Evolutionary conservation across 768 basidiomycete species (phyloP), one percentile per base, ranked within the genome.

Genomic region (Mrakia gelida): DNA sequence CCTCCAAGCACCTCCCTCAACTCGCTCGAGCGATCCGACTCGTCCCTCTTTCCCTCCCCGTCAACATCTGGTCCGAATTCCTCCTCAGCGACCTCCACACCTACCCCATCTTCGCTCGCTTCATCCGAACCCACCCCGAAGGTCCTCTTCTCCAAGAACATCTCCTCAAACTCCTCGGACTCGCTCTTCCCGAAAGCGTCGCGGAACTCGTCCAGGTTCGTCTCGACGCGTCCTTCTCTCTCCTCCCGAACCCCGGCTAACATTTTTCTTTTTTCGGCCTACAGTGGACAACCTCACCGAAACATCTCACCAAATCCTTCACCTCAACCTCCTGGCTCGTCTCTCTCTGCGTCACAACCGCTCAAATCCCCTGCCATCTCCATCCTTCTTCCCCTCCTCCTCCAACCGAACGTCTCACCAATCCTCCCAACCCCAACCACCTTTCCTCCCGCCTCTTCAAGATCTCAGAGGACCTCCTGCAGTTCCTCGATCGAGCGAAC

Each of bases 101-200:
- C 21, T 45, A n/a, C 34, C 67, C 67, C 41, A 41, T 34, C 67
- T 70, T 70, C 38, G 67, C 67, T 41, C 34, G 67, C 18, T 70
- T 41, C 41, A 70, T 70, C 18, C 67, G 67, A 5, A 70, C 67
- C 18, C 67, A 70, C 67, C 67, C 67, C 11, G 67, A 70, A n/a
- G 67, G 34, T 41, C 38, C 38, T 70, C 38, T 70, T 6, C 34
- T 70, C 2, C 67, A 70, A n/a, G 67, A 70, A 6, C 67, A 70
- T 38, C 67, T 70, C 38, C 67, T 70, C 38, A 70, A n/a, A 3
- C 38, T 70, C 38, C 38, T 70, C 41, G 34, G 18, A 38, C 18
- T 38, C 26, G 34, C 67, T 18, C 67, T 70, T 16, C 67, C 67
- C 7, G 67, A 34, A 13, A 41, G 41, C 26, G 67, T 70, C 23